Conservation (phyloP, 257 asterid species). For the Salvia rosmarinus region DNA sequence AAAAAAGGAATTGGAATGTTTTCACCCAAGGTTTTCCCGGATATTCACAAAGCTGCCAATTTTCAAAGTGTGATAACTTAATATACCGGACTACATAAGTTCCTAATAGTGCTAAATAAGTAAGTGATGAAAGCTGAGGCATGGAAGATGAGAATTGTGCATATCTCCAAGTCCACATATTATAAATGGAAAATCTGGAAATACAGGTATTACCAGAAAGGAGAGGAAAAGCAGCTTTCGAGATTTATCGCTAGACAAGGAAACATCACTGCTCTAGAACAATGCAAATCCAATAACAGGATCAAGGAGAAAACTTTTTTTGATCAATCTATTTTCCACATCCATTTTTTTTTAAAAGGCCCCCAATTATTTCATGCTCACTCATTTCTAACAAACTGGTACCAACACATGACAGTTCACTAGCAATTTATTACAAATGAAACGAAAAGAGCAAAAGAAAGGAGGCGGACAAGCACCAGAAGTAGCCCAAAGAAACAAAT, state of each 20-base stretch:
- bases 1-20: not conserved
- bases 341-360: no score
- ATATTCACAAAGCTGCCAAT: not conserved
- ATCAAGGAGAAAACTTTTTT: not conserved
- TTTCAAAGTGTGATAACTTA: not conserved
- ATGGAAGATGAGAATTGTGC: not conserved
- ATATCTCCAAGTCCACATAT: not conserved
- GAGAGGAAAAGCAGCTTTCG: no score
- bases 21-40: not conserved
- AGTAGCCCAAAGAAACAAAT: constrained; percentile 6
- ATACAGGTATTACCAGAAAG: not conserved
- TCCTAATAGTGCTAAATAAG: not conserved
- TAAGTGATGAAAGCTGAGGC: not conserved
- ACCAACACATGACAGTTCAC: constrained; percentile 7
- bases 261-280: not conserved
- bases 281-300: not conserved
- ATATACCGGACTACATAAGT: not conserved
- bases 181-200: no score
- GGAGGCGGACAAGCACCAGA: not conserved
- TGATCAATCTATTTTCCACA: not conserved
- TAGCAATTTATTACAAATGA: constrained; percentile 3
- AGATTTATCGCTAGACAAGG: not conserved
- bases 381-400: not conserved
- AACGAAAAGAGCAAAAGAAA: not conserved
- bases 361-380: not conserved